Evolutionary conservation across 2,329 filamentous ascomycete species (phyloP).

Genomic region (Penicillium sp.): DNA sequence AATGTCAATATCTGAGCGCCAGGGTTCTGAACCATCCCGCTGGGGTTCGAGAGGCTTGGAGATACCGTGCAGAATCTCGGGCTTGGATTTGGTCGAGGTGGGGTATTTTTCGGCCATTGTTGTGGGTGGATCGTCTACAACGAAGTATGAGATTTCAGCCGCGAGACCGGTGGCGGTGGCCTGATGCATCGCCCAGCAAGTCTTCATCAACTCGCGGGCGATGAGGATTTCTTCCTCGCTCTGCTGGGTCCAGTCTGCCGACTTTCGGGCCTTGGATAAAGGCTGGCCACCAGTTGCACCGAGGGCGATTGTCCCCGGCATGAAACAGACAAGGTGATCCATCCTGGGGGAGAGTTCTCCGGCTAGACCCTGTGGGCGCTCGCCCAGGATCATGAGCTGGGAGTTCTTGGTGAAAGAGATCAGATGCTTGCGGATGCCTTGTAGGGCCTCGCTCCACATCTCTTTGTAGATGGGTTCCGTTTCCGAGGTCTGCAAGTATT

Average conservation of each 20-base stretch:
- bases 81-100: slow-evolving; percentile 32
- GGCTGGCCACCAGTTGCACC: slow-evolving; percentile 78
- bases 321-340: slow-evolving; percentile 97
- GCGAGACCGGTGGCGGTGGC: slow-evolving; percentile 88
- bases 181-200: slow-evolving; percentile 98
- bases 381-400: slow-evolving; percentile 84
- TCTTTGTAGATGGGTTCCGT: slow-evolving; percentile 83
- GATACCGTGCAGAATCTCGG: slow-evolving; percentile 36
- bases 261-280: slow-evolving; percentile 72
- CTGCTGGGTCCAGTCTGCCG: slow-evolving; percentile 70
- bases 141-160: slow-evolving; percentile 90
- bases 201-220: slow-evolving; percentile 88
- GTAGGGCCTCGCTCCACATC: slow-evolving; percentile 87
- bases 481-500: slow-evolving; percentile 90
- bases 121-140: slow-evolving; percentile 69
- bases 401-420: slow-evolving; percentile 82
- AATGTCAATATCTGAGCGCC: slow-evolving; percentile 78
- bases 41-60: slow-evolving; percentile 38
- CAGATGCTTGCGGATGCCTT: slow-evolving; percentile 86
- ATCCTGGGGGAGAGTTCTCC: slow-evolving; percentile 73
- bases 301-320: slow-evolving; percentile 92
- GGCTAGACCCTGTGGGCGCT: slow-evolving; percentile 74
- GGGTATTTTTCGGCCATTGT: slow-evolving; percentile 44
- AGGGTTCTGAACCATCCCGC: slow-evolving; percentile 45
- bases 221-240: slow-evolving; percentile 87